A percentile compares a stretch with the other conserved stretches of the same genome.
Evolutionary conservation across 1,284 basidiomycete species (phyloP).

Genomic region (Tausonia pullulans): DNA sequence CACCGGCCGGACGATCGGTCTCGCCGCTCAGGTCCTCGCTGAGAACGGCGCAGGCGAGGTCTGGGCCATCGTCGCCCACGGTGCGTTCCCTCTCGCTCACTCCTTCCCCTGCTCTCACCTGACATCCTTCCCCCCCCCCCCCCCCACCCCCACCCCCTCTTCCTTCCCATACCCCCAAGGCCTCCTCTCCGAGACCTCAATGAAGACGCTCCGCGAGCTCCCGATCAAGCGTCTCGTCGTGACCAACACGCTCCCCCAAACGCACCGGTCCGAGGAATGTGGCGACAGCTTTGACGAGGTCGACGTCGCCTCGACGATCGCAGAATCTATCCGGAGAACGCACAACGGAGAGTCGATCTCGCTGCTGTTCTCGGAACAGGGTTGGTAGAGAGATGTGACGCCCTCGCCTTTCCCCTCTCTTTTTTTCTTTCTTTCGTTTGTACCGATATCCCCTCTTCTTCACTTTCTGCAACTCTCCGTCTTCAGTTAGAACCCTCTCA

Average conservation of each 20-base stretch:
- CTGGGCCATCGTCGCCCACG: slow-evolving; percentile 85
- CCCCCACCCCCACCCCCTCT: neutral
- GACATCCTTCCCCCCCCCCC: neutral
- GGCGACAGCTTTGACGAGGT: slow-evolving; percentile 43
- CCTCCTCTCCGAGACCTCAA: slow-evolving; percentile 71
- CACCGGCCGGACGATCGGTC: slow-evolving; percentile 73
- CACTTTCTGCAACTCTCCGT: no score
- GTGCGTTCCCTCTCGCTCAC: slow-evolving; percentile 34
- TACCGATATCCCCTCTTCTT: no score
- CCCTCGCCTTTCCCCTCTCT: no score
- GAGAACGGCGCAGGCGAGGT: slow-evolving; percentile 82
- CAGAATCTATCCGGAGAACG: slow-evolving; percentile 89
- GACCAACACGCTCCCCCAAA: slow-evolving; percentile 68
- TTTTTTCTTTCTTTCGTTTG: no score
- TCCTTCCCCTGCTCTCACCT: slow-evolving; percentile 4
- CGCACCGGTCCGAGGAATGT: slow-evolving; percentile 36
- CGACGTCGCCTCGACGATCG: slow-evolving; percentile 81
- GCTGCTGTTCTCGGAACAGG: slow-evolving; percentile 12
- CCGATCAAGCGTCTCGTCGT: slow-evolving; percentile 81
- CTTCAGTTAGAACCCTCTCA: no score
- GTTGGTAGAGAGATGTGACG: neutral
- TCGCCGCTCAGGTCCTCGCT: slow-evolving; percentile 73
- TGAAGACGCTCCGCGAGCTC: slow-evolving; percentile 61
- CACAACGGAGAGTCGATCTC: slow-evolving; percentile 73
- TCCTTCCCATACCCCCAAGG: slow-evolving; percentile 41